phyloP scores from a whole-genome alignment of 441 rosid genomes.

The Adansonia rubrostipa region DNA sequence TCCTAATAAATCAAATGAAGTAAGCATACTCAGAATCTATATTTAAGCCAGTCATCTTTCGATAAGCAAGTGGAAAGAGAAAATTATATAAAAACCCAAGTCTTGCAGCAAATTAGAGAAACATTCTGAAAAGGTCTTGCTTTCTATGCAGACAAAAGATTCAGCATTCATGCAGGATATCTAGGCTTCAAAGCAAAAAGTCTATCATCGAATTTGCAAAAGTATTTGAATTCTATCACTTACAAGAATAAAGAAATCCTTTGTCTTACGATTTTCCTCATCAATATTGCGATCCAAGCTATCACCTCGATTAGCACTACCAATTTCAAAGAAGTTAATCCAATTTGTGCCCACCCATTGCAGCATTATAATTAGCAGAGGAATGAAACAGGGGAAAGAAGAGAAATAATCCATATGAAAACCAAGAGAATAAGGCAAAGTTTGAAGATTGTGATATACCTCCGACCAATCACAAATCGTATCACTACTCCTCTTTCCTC shows the following conservation, averaged over 20 bases:
- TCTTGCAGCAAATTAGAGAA: constrained; percentile 8
- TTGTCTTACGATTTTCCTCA: constrained; percentile 64
- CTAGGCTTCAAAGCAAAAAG: background rate
- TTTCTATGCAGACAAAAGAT: constrained; percentile 24
- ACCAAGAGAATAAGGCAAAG: constrained; percentile 24
- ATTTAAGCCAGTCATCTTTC: constrained; percentile 20
- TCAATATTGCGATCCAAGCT: constrained; percentile 86
- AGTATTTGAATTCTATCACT: constrained; percentile 37
- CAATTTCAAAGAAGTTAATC: constrained; percentile 38
- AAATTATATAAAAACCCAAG: constrained; percentile 1
- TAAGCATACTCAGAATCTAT: constrained; percentile 26
- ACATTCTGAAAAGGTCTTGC: constrained; percentile 2
- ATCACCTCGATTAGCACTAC: constrained; percentile 92
- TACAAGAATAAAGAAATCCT: constrained; percentile 90
- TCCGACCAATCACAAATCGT: constrained; percentile 92
- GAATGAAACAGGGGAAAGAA: constrained; percentile 21
- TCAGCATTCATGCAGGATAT: constrained; percentile 27
- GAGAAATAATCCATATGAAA: constrained; percentile 10
- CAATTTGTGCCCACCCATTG: constrained; percentile 14
- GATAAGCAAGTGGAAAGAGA: background rate
- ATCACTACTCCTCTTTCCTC: constrained; percentile 91
- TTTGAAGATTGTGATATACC: constrained; percentile 54
- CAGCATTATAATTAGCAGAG: constrained; percentile 9
- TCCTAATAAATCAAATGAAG: constrained; percentile 54
- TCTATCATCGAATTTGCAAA: background rate